Percentiles rank a stretch among this genome's conserved stretches.
Conservation (phyloP, 768 basidiomycete species). For the Pluteus cervinus region DNA sequence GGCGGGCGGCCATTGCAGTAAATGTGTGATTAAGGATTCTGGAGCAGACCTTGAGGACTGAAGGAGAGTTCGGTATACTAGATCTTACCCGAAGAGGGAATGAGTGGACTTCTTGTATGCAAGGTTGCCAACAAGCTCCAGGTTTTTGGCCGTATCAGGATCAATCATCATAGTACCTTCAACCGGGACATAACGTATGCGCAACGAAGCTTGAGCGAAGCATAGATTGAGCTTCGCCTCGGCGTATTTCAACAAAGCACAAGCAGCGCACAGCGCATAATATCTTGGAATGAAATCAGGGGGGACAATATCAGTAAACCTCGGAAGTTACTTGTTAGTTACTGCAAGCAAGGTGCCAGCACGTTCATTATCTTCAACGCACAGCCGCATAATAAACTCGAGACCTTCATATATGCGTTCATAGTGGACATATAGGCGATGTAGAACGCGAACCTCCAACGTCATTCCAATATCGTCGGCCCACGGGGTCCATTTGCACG, state of each 20-base stretch:
- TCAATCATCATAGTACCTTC: constrained; percentile 97
- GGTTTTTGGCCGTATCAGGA: constrained; percentile 77
- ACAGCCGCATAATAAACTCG: constrained; percentile 73
- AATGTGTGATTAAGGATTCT: constrained; percentile 76
- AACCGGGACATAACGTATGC: constrained; percentile 70
- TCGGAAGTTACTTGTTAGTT: constrained; percentile 63
- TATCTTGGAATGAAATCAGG: constrained; percentile 44
- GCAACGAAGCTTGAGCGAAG: constrained; percentile 64
- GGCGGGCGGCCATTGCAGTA: constrained; percentile 85
- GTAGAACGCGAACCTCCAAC: constrained; percentile 45
- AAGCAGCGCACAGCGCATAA: constrained; percentile 80
- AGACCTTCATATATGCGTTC: constrained; percentile 42
- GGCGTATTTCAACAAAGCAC: constrained; percentile 83
- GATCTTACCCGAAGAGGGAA: constrained; percentile 71
- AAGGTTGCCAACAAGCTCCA: constrained; percentile 84
- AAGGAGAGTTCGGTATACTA: background rate
- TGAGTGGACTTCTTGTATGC: constrained; percentile 58
- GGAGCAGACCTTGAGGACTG: constrained; percentile 1
- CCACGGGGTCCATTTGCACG: constrained; percentile 61
- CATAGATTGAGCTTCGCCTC: constrained; percentile 64
- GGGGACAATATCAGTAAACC: constrained; percentile 23
- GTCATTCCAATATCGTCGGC: constrained; percentile 84
- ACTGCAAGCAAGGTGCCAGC: constrained; percentile 75
- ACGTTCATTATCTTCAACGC: constrained; percentile 75
- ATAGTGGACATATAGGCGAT: constrained; percentile 1